Conservation (phyloP, 352 stramenopile genomes). For the Phytophthora podocarpi region DNA sequence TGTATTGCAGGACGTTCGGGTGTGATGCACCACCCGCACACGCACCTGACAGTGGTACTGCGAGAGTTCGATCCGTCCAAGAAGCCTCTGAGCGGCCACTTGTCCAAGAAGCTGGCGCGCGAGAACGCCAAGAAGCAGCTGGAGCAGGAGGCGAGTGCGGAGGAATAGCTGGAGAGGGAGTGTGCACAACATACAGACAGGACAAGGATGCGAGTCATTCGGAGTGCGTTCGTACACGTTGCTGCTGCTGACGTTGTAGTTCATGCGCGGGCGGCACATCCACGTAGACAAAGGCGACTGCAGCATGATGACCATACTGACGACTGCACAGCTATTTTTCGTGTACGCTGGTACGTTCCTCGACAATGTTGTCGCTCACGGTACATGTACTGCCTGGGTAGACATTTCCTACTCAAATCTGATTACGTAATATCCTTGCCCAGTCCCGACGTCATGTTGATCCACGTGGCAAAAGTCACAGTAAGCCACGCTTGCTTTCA, state of each 20-base stretch:
- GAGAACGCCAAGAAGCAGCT: slow-evolving; percentile 47
- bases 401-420: slow-evolving; percentile 9
- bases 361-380: slow-evolving; percentile 9
- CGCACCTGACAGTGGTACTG: slow-evolving; percentile 79
- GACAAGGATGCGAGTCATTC: not conserved
- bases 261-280: not conserved
- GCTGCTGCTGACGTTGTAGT: not conserved
- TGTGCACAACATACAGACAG: slow-evolving; percentile 2
- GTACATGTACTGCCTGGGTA: slow-evolving; percentile 16
- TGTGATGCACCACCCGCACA: slow-evolving; percentile 86
- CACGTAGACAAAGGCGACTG: slow-evolving; percentile 9
- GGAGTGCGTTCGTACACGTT: not conserved
- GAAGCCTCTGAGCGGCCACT: slow-evolving; percentile 75
- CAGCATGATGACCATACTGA: slow-evolving; percentile 15
- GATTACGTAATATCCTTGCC: slow-evolving; percentile 24
- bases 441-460: not conserved
- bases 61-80: slow-evolving; percentile 80
- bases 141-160: slow-evolving; percentile 17
- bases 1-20: slow-evolving; percentile 63
- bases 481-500: slow-evolving; percentile 5
- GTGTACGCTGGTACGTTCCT: too few species aligned
- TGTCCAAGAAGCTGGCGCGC: slow-evolving; percentile 76
- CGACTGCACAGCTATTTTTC: slow-evolving; percentile 28
- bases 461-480: slow-evolving; percentile 22
- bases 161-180: slow-evolving; percentile 59